Evolutionary conservation across 768 basidiomycete genomes (phyloP).

Genomic region (Lentinula guzmanii): DNA sequence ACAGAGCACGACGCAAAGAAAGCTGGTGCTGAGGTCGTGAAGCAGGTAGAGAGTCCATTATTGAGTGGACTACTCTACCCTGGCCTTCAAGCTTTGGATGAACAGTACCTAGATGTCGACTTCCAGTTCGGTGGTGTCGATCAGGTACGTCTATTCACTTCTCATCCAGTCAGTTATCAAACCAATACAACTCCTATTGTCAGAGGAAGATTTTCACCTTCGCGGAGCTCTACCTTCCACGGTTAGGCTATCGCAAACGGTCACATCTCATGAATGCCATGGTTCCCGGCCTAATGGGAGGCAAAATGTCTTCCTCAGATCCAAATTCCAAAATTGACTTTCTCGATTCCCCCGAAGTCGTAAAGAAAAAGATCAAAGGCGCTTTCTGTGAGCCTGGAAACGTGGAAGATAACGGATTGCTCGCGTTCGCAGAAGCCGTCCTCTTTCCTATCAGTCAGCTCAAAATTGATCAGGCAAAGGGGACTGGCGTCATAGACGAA

Average conservation of each 20-base stretch:
- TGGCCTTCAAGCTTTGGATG: slow-evolving; percentile 93
- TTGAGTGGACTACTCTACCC: slow-evolving; percentile 94
- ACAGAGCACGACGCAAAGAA: slow-evolving; percentile 97
- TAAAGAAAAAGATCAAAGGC: slow-evolving; percentile 84
- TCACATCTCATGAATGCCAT: slow-evolving; percentile 98
- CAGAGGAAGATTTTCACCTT: slow-evolving; percentile 99
- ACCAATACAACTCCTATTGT: background rate
- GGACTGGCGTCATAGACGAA: slow-evolving; percentile 34
- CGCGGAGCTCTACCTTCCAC: slow-evolving; percentile 92
- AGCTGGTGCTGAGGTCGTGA: slow-evolving; percentile 98
- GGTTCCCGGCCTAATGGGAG: slow-evolving; percentile 91
- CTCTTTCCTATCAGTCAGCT: slow-evolving; percentile 82
- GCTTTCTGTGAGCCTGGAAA: slow-evolving; percentile 97
- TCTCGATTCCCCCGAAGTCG: slow-evolving; percentile 76
- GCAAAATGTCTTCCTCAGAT: slow-evolving; percentile 98
- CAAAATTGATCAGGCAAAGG: slow-evolving; percentile 51
- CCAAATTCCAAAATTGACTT: slow-evolving; percentile 98
- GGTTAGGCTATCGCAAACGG: slow-evolving; percentile 88
- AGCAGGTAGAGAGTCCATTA: slow-evolving; percentile 89
- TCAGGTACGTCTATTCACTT: slow-evolving; percentile 52
- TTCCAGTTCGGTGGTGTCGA: slow-evolving; percentile 99
- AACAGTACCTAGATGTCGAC: slow-evolving; percentile 92
- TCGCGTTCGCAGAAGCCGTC: slow-evolving; percentile 83
- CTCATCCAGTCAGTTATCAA: background rate
- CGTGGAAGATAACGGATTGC: slow-evolving; percentile 79